Conservation (phyloP, 2,329 filamentous ascomycete species). For the Trichoderma simmonsii region DNA sequence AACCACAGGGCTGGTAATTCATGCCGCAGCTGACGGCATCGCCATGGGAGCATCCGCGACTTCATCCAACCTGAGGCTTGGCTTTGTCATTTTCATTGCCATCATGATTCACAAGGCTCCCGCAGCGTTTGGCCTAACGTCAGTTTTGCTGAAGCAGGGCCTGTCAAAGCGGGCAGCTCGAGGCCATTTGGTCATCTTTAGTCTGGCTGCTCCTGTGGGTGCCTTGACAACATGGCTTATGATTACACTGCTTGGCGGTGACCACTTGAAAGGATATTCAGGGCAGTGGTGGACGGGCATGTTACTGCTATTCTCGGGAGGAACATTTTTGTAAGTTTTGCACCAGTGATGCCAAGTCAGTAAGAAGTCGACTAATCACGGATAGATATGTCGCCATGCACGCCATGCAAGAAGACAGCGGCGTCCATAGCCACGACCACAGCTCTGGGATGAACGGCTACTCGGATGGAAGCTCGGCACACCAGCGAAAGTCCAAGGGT, state of each 20-base stretch:
- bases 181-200: slow-evolving; percentile 86
- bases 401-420: slow-evolving; percentile 80
- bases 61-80: slow-evolving; percentile 68
- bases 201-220: slow-evolving; percentile 81
- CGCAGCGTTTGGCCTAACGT: slow-evolving; percentile 90
- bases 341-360: too few species aligned
- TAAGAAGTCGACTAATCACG: neutral
- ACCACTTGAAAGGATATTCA: slow-evolving; percentile 54
- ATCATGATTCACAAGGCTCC: slow-evolving; percentile 98
- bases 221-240: slow-evolving; percentile 80
- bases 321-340: slow-evolving; percentile 67
- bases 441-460: slow-evolving; percentile 51
- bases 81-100: slow-evolving; percentile 89
- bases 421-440: slow-evolving; percentile 50
- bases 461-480: slow-evolving; percentile 42
- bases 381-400: slow-evolving; percentile 94
- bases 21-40: slow-evolving; percentile 91
- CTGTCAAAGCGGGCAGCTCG: slow-evolving; percentile 81
- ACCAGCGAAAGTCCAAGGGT: slow-evolving; percentile 51
- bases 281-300: slow-evolving; percentile 89
- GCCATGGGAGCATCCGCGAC: slow-evolving; percentile 89
- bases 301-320: slow-evolving; percentile 88
- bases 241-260: slow-evolving; percentile 68
- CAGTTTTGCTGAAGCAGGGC: slow-evolving; percentile 84
- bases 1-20: slow-evolving; percentile 91